Evolutionary conservation across 2,329 filamentous ascomycete species (phyloP), one percentile per base, ranked within the genome.

Genomic region (Cladosporium colombiae): DNA sequence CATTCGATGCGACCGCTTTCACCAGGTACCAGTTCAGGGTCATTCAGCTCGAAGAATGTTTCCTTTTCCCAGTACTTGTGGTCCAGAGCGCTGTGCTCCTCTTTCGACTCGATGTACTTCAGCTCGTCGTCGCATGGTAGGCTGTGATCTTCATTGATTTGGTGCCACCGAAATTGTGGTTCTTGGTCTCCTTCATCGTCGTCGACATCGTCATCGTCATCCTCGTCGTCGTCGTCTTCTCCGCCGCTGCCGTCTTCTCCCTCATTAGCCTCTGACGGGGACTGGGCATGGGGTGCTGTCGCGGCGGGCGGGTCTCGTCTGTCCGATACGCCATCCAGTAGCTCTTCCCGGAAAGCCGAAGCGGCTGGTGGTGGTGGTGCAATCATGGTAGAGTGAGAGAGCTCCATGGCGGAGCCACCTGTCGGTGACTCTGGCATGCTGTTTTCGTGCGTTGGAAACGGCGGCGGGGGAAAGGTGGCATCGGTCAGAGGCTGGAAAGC

Each of bases 21-120:
- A n/a, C 76, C 75, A 7, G 85, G 81, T 13, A 77, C 77, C 68
- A 86, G 82, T 66, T 88, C 85, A 0, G 85, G 85, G 68, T 89
- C 86, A 7, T 88, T 81, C 10, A 87, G 76, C 3, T 83, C 79
- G 29, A 80, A 78, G 70, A 84, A 88, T 10, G 86, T 83, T 68
- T 82, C 80, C 66, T 81, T 81, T 73, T 88, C 84, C 85, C 85
- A 88, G 71, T 88, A 81, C 23, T 81, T 76, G 71, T 87, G 81
- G 68, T 89, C 85, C 55, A 82, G 72, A n/a, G 86, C 86, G 73
- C 82, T 86, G 67, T 84, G 79, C 64, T 84, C 81, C 59, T 78
- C 78, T 5, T 75, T 75, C 3, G 78, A 76, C 60, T 85, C 82
- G 35, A 88, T 86, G 70, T 85, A 84, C 70, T 83, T 84, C 69